Base-by-base conservation (phyloP, 495 filamentous ascomycete species). In the Pyronema omphalodes region DNA sequence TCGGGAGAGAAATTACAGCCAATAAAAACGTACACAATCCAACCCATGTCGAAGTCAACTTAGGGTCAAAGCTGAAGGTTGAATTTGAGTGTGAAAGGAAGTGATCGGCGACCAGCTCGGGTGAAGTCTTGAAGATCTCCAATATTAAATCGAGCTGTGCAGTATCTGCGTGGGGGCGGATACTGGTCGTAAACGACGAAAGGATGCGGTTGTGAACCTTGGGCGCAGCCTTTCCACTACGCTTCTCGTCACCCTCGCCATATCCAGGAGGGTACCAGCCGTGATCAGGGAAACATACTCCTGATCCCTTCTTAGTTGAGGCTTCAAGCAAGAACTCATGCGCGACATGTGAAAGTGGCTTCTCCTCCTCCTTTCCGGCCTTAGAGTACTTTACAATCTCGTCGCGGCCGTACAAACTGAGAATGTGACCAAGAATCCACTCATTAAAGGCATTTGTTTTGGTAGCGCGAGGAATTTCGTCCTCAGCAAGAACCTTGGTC, bases 41-140 rank as follows among this genome's bases (percentile, higher is more conserved):
- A 59, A 96, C 81, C 91, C 91, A 99, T 3, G 88, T 89, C 0
- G 85, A 74, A 0, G 86, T 86, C 8, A 88, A 72, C 61, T 94
- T 96, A 0, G 91, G 88, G 23, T 95, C 93, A 48, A 93, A 84
- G 3, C 79, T 74, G 66, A 96, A 93, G 17, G 54, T 45, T 60
- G 78, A 75, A 41, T 79, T 80, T 65, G 82, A 86, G 23, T 29
- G 23, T 62, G 76, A 79, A 48, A 76, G 71, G 59, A 94, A 96
- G 65, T 88, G 95, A 58, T 83, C 76, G 9, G 86, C 80, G 5
- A 94, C 76, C 15, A 95, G 69, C 65, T 94, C 88, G 6, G 91
- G 88, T 1, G 81, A 81, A 12, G 76, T 74, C 61, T 76, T 75
- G 67, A 95, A 93, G 37, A 94, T 86, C 6, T 76, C 71, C 1